Evolutionary conservation across 805 yeast genomes (phyloP), one percentile per base, ranked within the genome.

Genomic region (Metschnikowia lachancei): DNA sequence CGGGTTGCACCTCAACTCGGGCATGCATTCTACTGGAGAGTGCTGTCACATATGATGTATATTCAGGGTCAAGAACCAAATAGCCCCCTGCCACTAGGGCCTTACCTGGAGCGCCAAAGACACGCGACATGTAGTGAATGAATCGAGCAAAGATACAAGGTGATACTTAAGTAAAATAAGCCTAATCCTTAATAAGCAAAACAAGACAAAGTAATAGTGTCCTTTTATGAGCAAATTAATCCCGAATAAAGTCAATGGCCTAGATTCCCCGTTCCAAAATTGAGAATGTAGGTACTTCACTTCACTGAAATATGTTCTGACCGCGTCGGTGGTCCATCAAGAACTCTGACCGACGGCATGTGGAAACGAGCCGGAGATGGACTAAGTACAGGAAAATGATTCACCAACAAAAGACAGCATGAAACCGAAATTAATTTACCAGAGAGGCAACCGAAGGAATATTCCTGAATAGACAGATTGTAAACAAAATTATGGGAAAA

Each of bases 71-170:
- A 17, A 94, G 69, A 0, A 94, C 98, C 29, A 94, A 74, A 62
- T 94, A 94, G 0, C 99, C 99, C 16, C 99, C 99, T 0, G 94
- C 97, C 11, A 94, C 57, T 22, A 94, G 71, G 1, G 97, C 98
- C 64, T 94, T 94, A 0, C 98, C 97, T 0, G 99, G 97, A 0
- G 98, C 95, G 60, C 96, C 86, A 61, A 81, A 92, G 8, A 83
- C 87, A 45, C 69, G 66, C 34, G 52, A 39, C 60, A 56, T 59
- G 35, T 8, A 14, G 22, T 16, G 7, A 26, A 28, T 17, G 16
- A n/a, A n/a, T 20, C 9, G 12, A n/a, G 12, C 6, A 26, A 19
- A 35, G 11, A 35, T 13, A 19, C 16, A 22, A 22, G 4, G 8
- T n/a, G 8, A 5, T 22, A 5, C 24, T 22, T 22, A 22, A 22